phyloP scores from a whole-genome alignment of 1,284 basidiomycete species.

The Rhodotorula glutinis region DNA sequence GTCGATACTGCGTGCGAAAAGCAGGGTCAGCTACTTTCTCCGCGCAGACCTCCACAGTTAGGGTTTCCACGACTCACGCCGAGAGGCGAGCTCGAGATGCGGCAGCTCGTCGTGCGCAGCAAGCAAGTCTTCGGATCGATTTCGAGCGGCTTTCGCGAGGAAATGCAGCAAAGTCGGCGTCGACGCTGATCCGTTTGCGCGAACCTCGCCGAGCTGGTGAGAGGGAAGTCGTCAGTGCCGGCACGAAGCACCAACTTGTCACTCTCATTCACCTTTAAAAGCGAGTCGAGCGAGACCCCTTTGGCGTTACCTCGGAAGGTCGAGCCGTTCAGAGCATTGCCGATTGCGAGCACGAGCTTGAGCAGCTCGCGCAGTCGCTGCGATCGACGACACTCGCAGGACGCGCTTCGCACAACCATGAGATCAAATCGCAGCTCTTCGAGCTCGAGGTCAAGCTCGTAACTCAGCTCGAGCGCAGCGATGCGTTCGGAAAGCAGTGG shows the following conservation, averaged over 20 bases:
- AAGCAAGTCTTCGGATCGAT: slow-evolving; percentile 68
- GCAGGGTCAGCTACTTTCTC: not conserved
- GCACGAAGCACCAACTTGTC: not conserved
- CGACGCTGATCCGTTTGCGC: slow-evolving; percentile 60
- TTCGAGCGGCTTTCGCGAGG: slow-evolving; percentile 68
- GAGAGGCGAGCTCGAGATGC: slow-evolving; percentile 74
- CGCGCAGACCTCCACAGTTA: not conserved
- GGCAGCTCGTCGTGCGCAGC: slow-evolving; percentile 67
- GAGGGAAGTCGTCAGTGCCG: not conserved
- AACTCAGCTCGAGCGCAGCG: slow-evolving; percentile 76
- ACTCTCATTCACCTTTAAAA: slow-evolving; percentile 64
- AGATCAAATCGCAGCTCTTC: slow-evolving; percentile 81
- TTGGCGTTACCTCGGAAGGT: slow-evolving; percentile 76
- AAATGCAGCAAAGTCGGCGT: slow-evolving; percentile 87
- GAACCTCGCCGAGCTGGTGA: slow-evolving; percentile 71
- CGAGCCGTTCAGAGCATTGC: slow-evolving; percentile 76
- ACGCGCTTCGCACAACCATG: slow-evolving; percentile 69
- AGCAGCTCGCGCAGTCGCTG: slow-evolving; percentile 62
- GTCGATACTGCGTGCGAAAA: slow-evolving; percentile 62
- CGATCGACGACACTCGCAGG: slow-evolving; percentile 68
- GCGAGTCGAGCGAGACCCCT: slow-evolving; percentile 76
- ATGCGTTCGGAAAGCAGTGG: slow-evolving; percentile 70
- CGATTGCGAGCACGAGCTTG: slow-evolving; percentile 55
- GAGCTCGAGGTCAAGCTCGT: slow-evolving; percentile 73
- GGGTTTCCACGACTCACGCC: slow-evolving; percentile 55